Evolutionary conservation across 257 asterid species (phyloP).

Genomic region (Nicotiana paniculata): DNA sequence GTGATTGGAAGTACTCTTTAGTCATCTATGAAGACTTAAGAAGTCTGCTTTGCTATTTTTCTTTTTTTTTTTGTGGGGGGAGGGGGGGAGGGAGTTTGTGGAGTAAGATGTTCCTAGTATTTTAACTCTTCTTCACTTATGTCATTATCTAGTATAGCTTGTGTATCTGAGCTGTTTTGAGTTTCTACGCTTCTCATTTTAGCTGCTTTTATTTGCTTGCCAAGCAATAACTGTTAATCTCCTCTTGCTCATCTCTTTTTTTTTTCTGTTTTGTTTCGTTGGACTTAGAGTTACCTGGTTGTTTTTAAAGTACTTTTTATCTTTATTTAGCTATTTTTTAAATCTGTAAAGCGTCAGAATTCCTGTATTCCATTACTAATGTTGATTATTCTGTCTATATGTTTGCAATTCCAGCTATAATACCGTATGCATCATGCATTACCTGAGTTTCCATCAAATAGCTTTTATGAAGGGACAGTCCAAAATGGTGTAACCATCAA

Average conservation of each 20-base stretch:
- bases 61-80: background rate
- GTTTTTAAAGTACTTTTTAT: background rate
- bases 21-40: background rate
- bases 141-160: background rate
- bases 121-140: background rate
- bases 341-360: background rate
- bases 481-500: slow-evolving; percentile 95
- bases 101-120: background rate
- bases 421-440: slow-evolving; percentile 99
- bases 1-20: background rate
- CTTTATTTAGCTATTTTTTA: background rate
- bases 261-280: background rate
- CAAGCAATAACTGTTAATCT: background rate
- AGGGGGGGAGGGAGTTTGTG: no score
- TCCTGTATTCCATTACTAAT: background rate
- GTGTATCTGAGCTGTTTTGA: background rate
- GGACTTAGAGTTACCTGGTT: background rate
- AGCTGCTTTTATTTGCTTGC: background rate
- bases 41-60: background rate
- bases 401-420: slow-evolving; percentile 59
- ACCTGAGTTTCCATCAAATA: slow-evolving; percentile 96
- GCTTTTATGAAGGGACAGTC: slow-evolving; percentile 97
- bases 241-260: background rate
- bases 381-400: background rate
- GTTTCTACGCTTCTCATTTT: background rate